These are phyloP conservation scores for Candida maesae DNA, from an alignment of 805 yeast species.

Conservation along the genomic window DNA sequence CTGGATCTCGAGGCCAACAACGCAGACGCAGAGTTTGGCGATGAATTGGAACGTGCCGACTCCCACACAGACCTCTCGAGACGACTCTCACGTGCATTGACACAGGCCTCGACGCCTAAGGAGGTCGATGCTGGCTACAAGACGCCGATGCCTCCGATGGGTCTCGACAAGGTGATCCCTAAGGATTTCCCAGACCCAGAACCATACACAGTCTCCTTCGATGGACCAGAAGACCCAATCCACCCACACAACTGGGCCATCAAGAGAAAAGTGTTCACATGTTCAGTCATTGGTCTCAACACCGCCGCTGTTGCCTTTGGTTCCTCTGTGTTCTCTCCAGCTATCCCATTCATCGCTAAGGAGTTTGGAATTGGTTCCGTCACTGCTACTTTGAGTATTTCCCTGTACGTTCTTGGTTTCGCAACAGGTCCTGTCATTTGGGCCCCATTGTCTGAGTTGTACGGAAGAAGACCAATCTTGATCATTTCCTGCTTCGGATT, in stretches of 20 bases:
- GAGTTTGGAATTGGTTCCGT: conserved; percentile 59
- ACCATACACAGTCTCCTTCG: conserved; percentile 68
- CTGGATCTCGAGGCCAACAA: conserved; percentile 8
- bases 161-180: conserved; percentile 48
- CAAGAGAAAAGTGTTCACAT: conserved; percentile 40
- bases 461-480: conserved; percentile 64
- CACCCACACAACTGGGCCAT: conserved; percentile 79
- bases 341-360: conserved; percentile 43
- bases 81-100: conserved; percentile 39
- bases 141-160: conserved; percentile 56
- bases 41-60: conserved; percentile 11
- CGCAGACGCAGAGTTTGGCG: conserved; percentile 3
- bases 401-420: conserved; percentile 87
- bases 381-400: conserved; percentile 71
- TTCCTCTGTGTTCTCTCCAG: conserved; percentile 77
- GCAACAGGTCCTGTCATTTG: conserved; percentile 89
- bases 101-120: conserved; percentile 31
- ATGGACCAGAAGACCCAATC: conserved; percentile 74
- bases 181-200: conserved; percentile 51
- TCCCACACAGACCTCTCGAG: conserved; percentile 24
- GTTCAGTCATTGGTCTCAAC: conserved; percentile 43
- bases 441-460: conserved; percentile 84
- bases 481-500: conserved; percentile 54
- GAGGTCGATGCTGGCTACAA: conserved; percentile 30
- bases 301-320: conserved; percentile 65